A percentile compares a stretch with the other conserved stretches of the same genome.
Evolutionary conservation across 257 asterid species (phyloP).

Genomic region (Nicotiana tomentosiformis): DNA sequence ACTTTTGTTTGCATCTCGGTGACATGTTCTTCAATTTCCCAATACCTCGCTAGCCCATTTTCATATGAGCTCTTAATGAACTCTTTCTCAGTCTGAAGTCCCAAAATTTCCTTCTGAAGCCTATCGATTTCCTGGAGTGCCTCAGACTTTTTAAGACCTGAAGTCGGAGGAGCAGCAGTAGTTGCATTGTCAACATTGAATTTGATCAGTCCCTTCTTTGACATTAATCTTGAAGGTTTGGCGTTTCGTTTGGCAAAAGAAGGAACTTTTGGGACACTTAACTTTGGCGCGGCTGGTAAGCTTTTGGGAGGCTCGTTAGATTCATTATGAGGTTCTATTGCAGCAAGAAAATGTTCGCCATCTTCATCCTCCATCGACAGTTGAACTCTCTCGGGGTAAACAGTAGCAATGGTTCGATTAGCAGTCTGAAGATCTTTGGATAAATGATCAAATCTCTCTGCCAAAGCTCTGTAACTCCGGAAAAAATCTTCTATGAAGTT

Average conservation of each 20-base stretch:
- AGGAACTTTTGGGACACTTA: conserved; percentile 19
- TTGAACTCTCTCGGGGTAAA: conserved; percentile 37
- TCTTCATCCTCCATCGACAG: conserved; percentile 31
- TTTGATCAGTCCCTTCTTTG: conserved; percentile 29
- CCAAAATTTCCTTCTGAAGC: conserved; percentile 41
- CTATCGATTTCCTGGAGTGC: conserved; percentile 36
- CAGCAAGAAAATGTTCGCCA: conserved; percentile 14
- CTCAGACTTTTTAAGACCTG: conserved; percentile 33
- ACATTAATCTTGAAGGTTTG: conserved; percentile 38
- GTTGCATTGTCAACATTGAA: conserved; percentile 12
- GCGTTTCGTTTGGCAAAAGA: conserved; percentile 8
- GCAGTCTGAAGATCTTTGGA: conserved; percentile 51
- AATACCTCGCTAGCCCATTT: conserved; percentile 26
- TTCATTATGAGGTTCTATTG: neutral
- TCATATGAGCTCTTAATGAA: conserved; percentile 38
- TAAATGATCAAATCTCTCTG: conserved; percentile 52
- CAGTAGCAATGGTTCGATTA: conserved; percentile 41
- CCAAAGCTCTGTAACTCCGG: conserved; percentile 46
- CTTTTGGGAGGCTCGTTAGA: neutral
- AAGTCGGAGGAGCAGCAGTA: conserved; percentile 10
- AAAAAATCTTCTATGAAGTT: conserved; percentile 47
- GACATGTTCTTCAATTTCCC: conserved; percentile 34
- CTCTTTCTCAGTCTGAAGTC: conserved; percentile 41
- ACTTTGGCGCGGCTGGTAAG: conserved; percentile 27
- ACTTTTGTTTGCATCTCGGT: conserved; percentile 37